phyloP scores from a whole-genome alignment of 768 basidiomycete genomes.

The Lactarius pseudohatsudake region DNA sequence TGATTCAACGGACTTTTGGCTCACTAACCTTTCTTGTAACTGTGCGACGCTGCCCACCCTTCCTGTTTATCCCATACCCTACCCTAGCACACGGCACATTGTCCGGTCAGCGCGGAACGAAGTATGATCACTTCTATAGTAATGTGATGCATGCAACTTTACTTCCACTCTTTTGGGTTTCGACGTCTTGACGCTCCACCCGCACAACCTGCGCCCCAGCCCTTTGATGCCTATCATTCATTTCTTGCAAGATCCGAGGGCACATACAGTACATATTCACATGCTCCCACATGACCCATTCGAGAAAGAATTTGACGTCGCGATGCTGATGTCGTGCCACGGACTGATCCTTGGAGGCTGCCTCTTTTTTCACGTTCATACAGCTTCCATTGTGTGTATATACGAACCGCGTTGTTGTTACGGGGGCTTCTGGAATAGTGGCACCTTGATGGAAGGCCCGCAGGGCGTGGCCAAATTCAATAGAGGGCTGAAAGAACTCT shows the following conservation, averaged over 20 bases:
- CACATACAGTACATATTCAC: background rate
- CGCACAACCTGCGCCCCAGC: background rate
- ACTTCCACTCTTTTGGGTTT: background rate
- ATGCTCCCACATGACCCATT: background rate
- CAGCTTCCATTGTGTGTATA: background rate
- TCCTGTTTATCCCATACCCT: background rate
- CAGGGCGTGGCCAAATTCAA: background rate
- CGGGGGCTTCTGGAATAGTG: background rate
- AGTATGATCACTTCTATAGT: background rate
- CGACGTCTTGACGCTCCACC: background rate
- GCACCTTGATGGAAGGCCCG: background rate
- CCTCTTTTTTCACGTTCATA: background rate
- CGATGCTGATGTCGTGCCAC: too few species aligned
- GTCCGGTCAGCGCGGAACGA: background rate
- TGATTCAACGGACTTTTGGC: background rate
- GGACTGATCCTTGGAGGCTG: background rate
- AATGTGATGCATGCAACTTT: background rate
- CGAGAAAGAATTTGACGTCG: background rate
- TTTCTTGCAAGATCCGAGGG: background rate
- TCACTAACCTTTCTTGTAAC: background rate
- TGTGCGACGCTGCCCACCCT: background rate
- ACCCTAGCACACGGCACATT: background rate
- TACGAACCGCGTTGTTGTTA: background rate
- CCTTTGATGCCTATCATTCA: background rate
- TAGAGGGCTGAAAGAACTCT: background rate